phyloP scores from a whole-genome alignment of 1,139 yeast species.

The Kurtzmaniella quercitrusa region DNA sequence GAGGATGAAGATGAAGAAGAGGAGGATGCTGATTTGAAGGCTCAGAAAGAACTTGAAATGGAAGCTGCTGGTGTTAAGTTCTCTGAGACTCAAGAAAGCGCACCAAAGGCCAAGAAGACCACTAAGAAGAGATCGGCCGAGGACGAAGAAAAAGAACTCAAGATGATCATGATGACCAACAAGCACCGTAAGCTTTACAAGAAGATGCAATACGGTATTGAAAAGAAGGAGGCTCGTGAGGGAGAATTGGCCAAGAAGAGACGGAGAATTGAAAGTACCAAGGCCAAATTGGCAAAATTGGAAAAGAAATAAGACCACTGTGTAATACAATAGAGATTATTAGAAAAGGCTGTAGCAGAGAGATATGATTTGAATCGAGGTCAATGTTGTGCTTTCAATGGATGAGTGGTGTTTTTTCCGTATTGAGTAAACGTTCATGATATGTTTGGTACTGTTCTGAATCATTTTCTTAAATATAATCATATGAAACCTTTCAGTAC shows the following conservation, averaged over 20 bases:
- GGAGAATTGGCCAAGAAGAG: conserved; percentile 74
- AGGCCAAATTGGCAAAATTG: conserved; percentile 48
- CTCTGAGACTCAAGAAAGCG: conserved; percentile 45
- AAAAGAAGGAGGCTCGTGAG: conserved; percentile 77
- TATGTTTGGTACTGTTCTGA: too few relatives aligned
- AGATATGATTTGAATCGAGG: background rate
- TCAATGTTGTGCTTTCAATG: background rate
- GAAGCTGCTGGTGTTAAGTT: conserved; percentile 85
- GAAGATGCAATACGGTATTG: conserved; percentile 91
- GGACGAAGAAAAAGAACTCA: conserved; percentile 81
- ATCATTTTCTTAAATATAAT: too few relatives aligned
- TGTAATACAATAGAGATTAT: background rate
- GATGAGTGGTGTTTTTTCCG: too few relatives aligned
- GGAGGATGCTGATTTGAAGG: conserved; percentile 57
- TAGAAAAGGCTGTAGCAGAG: background rate
- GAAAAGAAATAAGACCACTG: conserved; percentile 17
- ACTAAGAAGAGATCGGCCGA: conserved; percentile 40
- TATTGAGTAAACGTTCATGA: too few relatives aligned
- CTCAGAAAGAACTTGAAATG: conserved; percentile 81
- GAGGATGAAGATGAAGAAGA: conserved; percentile 47
- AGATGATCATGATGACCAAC: conserved; percentile 95
- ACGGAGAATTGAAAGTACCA: conserved; percentile 68
- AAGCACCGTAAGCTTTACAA: conserved; percentile 92
- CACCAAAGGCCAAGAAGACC: conserved; percentile 21
- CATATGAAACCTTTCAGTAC: too few relatives aligned